These are phyloP conservation scores for Blumeriella jaapii DNA, from an alignment of 2,329 filamentous ascomycete genomes.

Conservation along the genomic window DNA sequence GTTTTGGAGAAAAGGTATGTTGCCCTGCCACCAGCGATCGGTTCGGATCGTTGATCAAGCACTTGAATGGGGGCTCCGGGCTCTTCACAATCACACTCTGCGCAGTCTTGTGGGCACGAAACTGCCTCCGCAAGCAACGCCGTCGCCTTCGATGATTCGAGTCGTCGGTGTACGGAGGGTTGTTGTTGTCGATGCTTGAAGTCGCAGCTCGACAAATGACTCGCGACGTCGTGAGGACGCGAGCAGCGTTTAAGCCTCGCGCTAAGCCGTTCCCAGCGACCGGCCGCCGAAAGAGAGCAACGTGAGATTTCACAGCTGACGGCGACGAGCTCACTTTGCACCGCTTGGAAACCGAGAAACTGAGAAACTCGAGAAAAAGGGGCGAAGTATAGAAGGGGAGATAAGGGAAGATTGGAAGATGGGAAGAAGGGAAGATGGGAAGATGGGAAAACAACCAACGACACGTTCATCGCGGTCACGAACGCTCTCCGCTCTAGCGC, in stretches of 20 bases:
- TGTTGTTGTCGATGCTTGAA: too few relatives aligned
- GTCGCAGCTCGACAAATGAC: conserved; percentile 3
- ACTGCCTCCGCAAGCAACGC: conserved; percentile 8
- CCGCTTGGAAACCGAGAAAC: too few relatives aligned
- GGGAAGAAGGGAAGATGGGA: background rate
- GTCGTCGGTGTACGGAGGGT: conserved; percentile 9
- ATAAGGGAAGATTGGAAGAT: background rate
- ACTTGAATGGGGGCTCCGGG: conserved; percentile 5
- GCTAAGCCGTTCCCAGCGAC: conserved; percentile 7
- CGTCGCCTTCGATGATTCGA: conserved; percentile 3
- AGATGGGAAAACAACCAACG: conserved; percentile 2
- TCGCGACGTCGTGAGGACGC: too few relatives aligned
- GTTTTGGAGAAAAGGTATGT: conserved; percentile 13
- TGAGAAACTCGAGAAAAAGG: too few relatives aligned
- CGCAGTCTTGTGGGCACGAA: conserved; percentile 6
- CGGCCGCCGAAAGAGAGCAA: too few relatives aligned
- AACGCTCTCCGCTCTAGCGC: conserved; percentile 9
- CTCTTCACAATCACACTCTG: conserved; percentile 12
- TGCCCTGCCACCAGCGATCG: conserved; percentile 21
- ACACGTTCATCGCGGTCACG: conserved; percentile 2
- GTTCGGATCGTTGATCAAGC: conserved; percentile 3
- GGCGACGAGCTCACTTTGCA: too few relatives aligned
- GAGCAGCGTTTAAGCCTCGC: too few relatives aligned
- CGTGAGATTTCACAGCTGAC: too few relatives aligned
- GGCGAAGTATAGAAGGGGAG: too few relatives aligned